phyloP scores from a whole-genome alignment of 257 asterid genomes.

The Gynochthodes officinalis region DNA sequence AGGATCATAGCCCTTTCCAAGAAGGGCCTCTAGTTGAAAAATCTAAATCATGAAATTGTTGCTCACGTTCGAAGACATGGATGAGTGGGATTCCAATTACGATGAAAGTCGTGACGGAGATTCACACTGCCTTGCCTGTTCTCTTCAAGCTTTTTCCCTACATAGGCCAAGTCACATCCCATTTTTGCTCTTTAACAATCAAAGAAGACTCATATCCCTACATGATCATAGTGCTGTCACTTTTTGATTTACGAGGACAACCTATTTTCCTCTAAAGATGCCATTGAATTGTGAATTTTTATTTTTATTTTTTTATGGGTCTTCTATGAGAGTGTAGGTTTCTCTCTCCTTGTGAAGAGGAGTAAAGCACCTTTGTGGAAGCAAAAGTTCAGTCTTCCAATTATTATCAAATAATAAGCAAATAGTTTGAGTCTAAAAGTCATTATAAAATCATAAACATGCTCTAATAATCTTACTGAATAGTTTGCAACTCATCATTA shows the following conservation, averaged over 20 bases:
- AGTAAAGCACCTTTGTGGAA: too few relatives aligned
- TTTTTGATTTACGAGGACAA: slow-evolving; percentile 11
- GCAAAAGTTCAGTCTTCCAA: too few relatives aligned
- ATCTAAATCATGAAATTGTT: slow-evolving; percentile 51
- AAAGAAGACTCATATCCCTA: slow-evolving; percentile 40
- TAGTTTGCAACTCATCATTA: too few relatives aligned
- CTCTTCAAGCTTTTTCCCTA: slow-evolving; percentile 54
- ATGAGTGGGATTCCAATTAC: slow-evolving; percentile 59
- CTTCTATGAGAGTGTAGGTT: too few relatives aligned
- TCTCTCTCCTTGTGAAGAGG: too few relatives aligned
- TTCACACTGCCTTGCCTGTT: slow-evolving; percentile 78
- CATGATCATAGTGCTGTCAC: slow-evolving; percentile 28
- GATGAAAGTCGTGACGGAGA: slow-evolving; percentile 50
- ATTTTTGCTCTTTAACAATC: slow-evolving; percentile 37
- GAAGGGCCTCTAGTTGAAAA: slow-evolving; percentile 57
- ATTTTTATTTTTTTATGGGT: too few relatives aligned
- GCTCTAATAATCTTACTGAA: too few relatives aligned
- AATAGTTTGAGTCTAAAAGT: too few relatives aligned
- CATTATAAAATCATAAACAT: too few relatives aligned
- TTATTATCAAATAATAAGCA: too few relatives aligned
- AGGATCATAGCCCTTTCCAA: slow-evolving; percentile 34
- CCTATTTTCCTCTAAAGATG: slow-evolving; percentile 18
- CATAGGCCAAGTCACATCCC: slow-evolving; percentile 49
- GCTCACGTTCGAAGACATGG: slow-evolving; percentile 65
- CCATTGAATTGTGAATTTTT: slow-evolving; percentile 12